Base-by-base conservation (phyloP, 2,329 filamentous ascomycete species). In the Epichloe aotearoae region DNA sequence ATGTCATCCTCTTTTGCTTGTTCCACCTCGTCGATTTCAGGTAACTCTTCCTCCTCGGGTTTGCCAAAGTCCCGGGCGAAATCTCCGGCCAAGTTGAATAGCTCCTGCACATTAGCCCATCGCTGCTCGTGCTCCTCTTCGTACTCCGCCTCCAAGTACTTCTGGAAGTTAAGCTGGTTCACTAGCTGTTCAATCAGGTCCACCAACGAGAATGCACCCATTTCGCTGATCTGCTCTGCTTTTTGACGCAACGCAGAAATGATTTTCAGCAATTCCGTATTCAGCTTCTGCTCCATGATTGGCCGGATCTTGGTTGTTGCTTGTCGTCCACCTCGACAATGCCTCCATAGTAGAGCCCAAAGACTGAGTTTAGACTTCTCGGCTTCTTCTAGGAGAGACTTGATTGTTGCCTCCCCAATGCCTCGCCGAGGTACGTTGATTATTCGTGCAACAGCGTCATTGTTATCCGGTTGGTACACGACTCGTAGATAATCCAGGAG, bases 31-130 rank as follows among this genome's bases (percentile, higher is more conserved):
- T 91, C 84, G 14, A 96, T 78, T 26, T 77, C 71, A 0, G 89
- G 80, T 3, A 84, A 72, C 5, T 66, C 61, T 19, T 83, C 79
- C 34, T 82, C 74, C 3, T 77, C 73, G 3, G 62, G 56, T 14
- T 68, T 62, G 3, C 60, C 68, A 53, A 64, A 64, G 49, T 69
- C 73, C 46, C 60, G 68, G 65, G 67, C 71, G 62, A 90, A 84
- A 54, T 96, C 89, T 4, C 75, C 76, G 1, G 88, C 88, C 61
- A 95, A 82, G 15, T 73, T 79, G 51, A 94, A 71, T n/a, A 97
- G 79, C 65, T 97, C 91, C 60, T 93, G 81, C 0, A 97, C 82
- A 58, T 95, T 97, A 34, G 83, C 83, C 87, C 89, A 93, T 54
- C 89, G 76, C 51, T 82, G 75, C 57, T 93, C 88, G 56, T 84